Conservation (phyloP, 352 stramenopile species). For the Pythium vanterpoolii region DNA sequence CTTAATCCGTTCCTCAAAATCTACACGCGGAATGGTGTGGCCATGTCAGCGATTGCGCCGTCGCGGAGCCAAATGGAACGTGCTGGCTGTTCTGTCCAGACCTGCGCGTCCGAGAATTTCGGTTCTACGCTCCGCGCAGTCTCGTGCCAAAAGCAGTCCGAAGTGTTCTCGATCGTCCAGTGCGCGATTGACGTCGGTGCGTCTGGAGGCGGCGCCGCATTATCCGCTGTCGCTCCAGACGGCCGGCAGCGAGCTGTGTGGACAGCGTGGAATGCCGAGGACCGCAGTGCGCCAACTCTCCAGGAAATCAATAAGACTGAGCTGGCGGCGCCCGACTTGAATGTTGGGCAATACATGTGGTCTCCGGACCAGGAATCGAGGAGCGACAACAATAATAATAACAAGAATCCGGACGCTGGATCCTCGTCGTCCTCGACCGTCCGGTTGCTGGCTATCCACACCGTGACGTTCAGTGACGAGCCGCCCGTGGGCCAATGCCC, state of each 20-base stretch:
- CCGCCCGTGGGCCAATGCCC: slow-evolving; percentile 26
- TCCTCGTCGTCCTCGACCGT: neutral
- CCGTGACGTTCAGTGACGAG: slow-evolving; percentile 21
- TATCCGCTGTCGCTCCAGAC: slow-evolving; percentile 2
- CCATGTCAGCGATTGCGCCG: slow-evolving; percentile 23
- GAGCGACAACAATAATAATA: no score
- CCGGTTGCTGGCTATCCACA: slow-evolving; percentile 22
- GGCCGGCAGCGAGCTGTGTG: slow-evolving; percentile 17
- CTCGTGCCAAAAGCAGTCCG: slow-evolving; percentile 8
- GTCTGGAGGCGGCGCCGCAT: neutral
- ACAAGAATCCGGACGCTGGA: slow-evolving; percentile 8
- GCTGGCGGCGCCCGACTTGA: slow-evolving; percentile 19
- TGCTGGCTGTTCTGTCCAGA: slow-evolving; percentile 23
- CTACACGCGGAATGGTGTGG: slow-evolving; percentile 22
- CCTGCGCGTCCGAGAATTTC: slow-evolving; percentile 14
- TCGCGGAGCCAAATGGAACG: slow-evolving; percentile 21
- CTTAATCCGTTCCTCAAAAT: slow-evolving; percentile 17
- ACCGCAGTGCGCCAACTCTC: neutral
- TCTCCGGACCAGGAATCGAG: slow-evolving; percentile 3
- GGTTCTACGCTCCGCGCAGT: slow-evolving; percentile 18
- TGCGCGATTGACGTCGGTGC: slow-evolving; percentile 21
- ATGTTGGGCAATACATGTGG: slow-evolving; percentile 16
- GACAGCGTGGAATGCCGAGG: slow-evolving; percentile 19
- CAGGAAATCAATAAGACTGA: slow-evolving; percentile 13
- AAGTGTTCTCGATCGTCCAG: slow-evolving; percentile 13